Base-by-base conservation (phyloP, 1,284 basidiomycete species). In the Naganishia liquefaciens region DNA sequence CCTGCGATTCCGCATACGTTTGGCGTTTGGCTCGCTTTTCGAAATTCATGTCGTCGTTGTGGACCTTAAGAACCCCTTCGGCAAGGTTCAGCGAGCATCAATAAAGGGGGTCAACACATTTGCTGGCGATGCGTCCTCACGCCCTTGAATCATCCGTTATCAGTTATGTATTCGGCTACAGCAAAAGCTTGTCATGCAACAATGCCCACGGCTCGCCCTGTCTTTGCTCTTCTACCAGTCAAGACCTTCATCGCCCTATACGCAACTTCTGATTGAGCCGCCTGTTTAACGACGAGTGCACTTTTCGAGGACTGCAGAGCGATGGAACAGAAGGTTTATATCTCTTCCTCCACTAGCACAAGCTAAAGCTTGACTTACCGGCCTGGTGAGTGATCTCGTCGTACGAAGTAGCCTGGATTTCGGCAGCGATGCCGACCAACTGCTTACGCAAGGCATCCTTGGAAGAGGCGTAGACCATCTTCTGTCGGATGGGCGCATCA, bases 391-490 rank as follows among this genome's bases (percentile, higher is more conserved):
- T 83, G 69, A 96, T 85, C 77, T 97, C 94, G 71, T 82, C 82
- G 68, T 74, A 81, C 68, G 93, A 93, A 62, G 91, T 96, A 65
- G 86, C 94, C 81, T 98, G 94, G 70, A 98, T 85, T 79, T 65
- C 65, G n/a, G 76, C 60, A 30, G 67, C 53, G 51, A 65, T 66
- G 40, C 75, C 77, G 60, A 77, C 77, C 69, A 96, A 84, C 51
- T 84, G 77, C 69, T 84, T 85, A 76, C 87, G 86, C 66, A 99
- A 80, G 13, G 88, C 90, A 49, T 94, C 91, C 80, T 89, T 91
- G 70, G 95, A 98, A 27, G 93, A 89, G 47, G 95, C 90, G 80
- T 86, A 91, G 73, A 97, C 76, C 94, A 99, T 98, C 89, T 96
- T 98, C 76, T 86, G 81, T 82, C 89, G 94, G 80, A 96, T 84